Percentiles rank a stretch among this genome's conserved stretches.
Evolutionary conservation across 2,329 filamentous ascomycete genomes (phyloP).

Genomic region (Rhytidhysteron rufulum): DNA sequence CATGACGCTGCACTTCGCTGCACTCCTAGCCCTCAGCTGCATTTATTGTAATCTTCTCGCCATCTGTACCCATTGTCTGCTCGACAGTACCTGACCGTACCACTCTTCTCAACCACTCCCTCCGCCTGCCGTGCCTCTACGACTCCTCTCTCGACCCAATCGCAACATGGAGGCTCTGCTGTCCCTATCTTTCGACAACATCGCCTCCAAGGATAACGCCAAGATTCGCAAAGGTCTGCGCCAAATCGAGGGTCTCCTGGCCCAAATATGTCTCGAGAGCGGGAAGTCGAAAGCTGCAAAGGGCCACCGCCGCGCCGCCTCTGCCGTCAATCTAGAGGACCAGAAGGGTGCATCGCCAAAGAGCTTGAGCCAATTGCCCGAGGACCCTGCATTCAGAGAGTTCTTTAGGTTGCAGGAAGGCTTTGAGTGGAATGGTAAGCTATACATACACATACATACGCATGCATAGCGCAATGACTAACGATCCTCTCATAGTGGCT

Average conservation of each 20-base stretch:
- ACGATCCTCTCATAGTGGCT: conserved; percentile 54
- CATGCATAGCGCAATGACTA: conserved; percentile 3
- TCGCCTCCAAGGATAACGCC: conserved; percentile 82
- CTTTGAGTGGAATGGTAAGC: conserved; percentile 86
- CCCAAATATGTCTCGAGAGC: conserved; percentile 81
- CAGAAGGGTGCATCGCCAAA: conserved; percentile 27
- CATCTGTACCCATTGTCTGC: too few species aligned
- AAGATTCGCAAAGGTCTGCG: conserved; percentile 92
- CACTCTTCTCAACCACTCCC: neutral
- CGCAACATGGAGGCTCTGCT: conserved; percentile 79
- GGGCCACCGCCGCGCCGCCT: conserved; percentile 33
- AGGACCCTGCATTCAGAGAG: conserved; percentile 86
- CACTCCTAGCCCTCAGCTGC: conserved; percentile 1
- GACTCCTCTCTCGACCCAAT: conserved; percentile 4
- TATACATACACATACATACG: neutral
- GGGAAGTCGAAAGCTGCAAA: conserved; percentile 27
- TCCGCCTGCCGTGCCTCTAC: neutral
- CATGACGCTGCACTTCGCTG: too few species aligned
- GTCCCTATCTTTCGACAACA: conserved; percentile 91
- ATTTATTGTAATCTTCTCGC: too few species aligned
- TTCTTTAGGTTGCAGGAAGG: conserved; percentile 97
- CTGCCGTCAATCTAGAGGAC: conserved; percentile 31
- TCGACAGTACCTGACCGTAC: neutral
- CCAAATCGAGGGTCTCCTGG: conserved; percentile 89
- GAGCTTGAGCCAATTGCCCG: conserved; percentile 64